These are phyloP conservation scores for Penicillium sp. DNA, from an alignment of 2,329 filamentous ascomycete genomes.

Conservation along the genomic window DNA sequence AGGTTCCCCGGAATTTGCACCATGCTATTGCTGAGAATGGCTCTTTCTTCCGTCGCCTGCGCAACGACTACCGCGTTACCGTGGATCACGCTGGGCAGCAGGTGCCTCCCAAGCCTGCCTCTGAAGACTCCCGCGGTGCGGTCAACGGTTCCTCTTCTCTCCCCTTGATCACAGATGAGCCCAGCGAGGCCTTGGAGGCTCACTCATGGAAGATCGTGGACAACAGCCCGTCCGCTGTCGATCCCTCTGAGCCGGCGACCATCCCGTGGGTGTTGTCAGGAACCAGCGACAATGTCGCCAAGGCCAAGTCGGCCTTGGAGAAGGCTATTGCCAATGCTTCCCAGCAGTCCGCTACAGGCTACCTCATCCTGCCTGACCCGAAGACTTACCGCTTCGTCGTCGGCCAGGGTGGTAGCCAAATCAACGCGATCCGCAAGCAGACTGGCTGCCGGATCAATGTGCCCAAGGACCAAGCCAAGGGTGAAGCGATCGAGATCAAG, in stretches of 20 bases:
- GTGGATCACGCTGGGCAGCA: slow-evolving; percentile 82
- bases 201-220: slow-evolving; percentile 81
- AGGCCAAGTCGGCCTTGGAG: slow-evolving; percentile 67
- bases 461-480: slow-evolving; percentile 63
- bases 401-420: slow-evolving; percentile 77
- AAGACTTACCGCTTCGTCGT: slow-evolving; percentile 83
- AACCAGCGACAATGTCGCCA: slow-evolving; percentile 66
- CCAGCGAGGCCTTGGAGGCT: slow-evolving; percentile 53
- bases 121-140: slow-evolving; percentile 43
- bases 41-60: slow-evolving; percentile 82
- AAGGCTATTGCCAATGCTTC: slow-evolving; percentile 57
- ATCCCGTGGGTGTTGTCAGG: slow-evolving; percentile 88
- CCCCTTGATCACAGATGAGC: slow-evolving; percentile 88
- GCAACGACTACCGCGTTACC: slow-evolving; percentile 75
- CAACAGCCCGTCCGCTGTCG: slow-evolving; percentile 35
- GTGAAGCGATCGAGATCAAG: slow-evolving; percentile 81
- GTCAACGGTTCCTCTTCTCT: no score
- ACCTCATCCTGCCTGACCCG: slow-evolving; percentile 81
- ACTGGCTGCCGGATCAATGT: slow-evolving; percentile 92
- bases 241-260: no score
- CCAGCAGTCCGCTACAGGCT: slow-evolving; percentile 58
- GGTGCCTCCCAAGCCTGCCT: slow-evolving; percentile 59
- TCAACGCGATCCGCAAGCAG: slow-evolving; percentile 84
- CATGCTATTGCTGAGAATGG: slow-evolving; percentile 74
- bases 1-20: slow-evolving; percentile 73